These are phyloP conservation scores for Sordariomycetes sp. DNA, from an alignment of 2,329 filamentous ascomycete genomes.

Conservation along the genomic window DNA sequence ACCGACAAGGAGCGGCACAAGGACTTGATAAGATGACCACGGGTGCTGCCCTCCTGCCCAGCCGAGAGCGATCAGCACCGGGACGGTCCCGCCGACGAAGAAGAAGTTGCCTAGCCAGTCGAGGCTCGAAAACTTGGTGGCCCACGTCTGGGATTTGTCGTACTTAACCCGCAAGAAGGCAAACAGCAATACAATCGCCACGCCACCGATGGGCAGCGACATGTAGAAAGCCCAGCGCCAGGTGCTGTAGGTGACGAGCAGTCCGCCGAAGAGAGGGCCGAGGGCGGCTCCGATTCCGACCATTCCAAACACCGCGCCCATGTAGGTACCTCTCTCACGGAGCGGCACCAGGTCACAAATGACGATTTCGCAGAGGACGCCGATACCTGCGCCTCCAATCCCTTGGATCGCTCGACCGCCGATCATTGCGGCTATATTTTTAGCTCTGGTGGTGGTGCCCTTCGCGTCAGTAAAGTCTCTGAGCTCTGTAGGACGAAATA, in stretches of 20 bases:
- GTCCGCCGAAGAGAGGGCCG: constrained; percentile 16
- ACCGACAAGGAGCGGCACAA: constrained; percentile 32
- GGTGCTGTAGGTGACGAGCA: constrained; percentile 14
- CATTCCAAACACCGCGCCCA: constrained; percentile 24
- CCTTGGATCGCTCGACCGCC: constrained; percentile 27
- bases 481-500: too few relatives aligned
- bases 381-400: constrained; percentile 22
- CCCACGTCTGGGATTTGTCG: constrained; percentile 28
- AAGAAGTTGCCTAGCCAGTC: constrained; percentile 27
- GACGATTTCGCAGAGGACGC: constrained; percentile 15
- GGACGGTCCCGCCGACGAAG: constrained; percentile 24
- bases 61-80: constrained; percentile 30
- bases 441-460: too few relatives aligned
- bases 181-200: constrained; percentile 15
- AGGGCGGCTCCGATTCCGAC: constrained; percentile 25
- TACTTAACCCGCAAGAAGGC: constrained; percentile 11
- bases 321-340: constrained; percentile 19
- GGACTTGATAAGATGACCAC: constrained; percentile 26
- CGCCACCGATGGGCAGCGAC: constrained; percentile 21
- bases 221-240: constrained; percentile 27
- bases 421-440: constrained; percentile 13
- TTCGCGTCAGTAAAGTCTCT: too few relatives aligned
- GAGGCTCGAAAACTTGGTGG: constrained; percentile 18
- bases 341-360: constrained; percentile 19
- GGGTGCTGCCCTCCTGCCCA: constrained; percentile 28